Evolutionary conservation across 1,284 basidiomycete species (phyloP), one percentile per base, ranked within the genome.

Genomic region (Quambalaria eucalypti): DNA sequence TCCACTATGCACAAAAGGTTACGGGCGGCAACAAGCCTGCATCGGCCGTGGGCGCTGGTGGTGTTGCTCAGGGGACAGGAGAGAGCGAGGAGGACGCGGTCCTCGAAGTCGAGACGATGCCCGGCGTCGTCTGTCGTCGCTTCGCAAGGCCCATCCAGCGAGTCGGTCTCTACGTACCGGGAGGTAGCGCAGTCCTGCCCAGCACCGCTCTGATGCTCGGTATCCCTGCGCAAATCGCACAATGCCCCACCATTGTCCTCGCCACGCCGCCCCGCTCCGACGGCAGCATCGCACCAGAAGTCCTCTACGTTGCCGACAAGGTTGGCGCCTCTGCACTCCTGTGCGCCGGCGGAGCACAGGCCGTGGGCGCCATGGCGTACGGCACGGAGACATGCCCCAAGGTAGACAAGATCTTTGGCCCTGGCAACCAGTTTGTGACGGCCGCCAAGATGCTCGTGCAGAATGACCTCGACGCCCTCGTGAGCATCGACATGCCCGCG

Each of bases 391-490:
- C 86, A 2, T 90, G 93, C 7, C 90, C 91, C n/a, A 98, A 99
- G 79, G 95, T 98, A 16, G 95, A 98, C 81, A 99, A 77, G 62
- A 93, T 98, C 66, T 95, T 96, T 69, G 95, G 95, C 19, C 95
- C 95, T 2, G 95, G 95, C 25, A 98, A 98, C 76, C 95, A 98
- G 77, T 99, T 93, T 87, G 95, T 99, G 26, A 98, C 93, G 0
- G 95, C 95, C 1, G 93, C 93, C 55, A 99, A 99, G 81, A 96
- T 98, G 95, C 65, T 96, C 60, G 91, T 97, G 21, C 92, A 96
- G 77, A 96, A 96, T 76, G 95, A 98, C 76, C 91, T 91, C n/a
- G 88, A 92, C 71, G 93, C 95, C 4, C 79, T 92, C 58, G 90
- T 97, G 9, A 87, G 88, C 21, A 99, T 98, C 72, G 95, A 99